A percentile compares a stretch with the other conserved stretches of the same genome.
Evolutionary conservation across 73 alveolate genomes (phyloP).

Genomic region (Breviolum minutum): DNA sequence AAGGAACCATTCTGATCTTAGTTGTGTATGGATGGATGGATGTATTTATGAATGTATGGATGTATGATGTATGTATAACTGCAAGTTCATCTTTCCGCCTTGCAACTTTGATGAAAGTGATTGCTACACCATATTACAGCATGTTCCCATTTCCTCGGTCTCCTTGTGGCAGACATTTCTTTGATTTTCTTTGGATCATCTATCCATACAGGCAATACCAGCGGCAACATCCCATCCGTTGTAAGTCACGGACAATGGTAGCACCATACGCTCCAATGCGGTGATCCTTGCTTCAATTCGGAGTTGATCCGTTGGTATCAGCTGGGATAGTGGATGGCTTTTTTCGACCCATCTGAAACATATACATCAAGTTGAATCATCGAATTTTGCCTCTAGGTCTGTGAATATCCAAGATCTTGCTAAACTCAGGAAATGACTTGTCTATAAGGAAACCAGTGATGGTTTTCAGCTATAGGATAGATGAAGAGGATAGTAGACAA

Average conservation of each 20-base stretch:
- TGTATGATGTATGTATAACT: too few species aligned
- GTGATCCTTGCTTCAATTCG: neutral
- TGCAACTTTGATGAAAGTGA: too few species aligned
- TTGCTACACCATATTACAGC: too few species aligned
- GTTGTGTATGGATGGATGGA: neutral
- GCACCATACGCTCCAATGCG: slow-evolving; percentile 61
- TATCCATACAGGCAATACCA: neutral
- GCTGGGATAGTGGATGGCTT: neutral
- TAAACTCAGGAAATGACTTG: neutral
- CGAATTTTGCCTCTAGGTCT: too few species aligned
- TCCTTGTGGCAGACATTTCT: neutral
- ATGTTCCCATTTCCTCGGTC: neutral
- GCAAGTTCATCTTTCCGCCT: too few species aligned
- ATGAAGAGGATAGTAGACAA: neutral
- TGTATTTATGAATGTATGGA: neutral
- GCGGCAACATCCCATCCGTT: neutral
- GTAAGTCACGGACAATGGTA: slow-evolving; percentile 19
- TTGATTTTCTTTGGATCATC: neutral
- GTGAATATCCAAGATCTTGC: neutral
- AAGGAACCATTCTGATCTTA: too few species aligned
- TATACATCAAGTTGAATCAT: too few species aligned
- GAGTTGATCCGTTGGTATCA: neutral
- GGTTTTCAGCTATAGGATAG: neutral
- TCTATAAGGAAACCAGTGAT: too few species aligned
- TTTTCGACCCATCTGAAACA: too few species aligned